Evolutionary conservation across 2,329 filamentous ascomycete genomes (phyloP).

Genomic region (Colletotrichum simmondsii): DNA sequence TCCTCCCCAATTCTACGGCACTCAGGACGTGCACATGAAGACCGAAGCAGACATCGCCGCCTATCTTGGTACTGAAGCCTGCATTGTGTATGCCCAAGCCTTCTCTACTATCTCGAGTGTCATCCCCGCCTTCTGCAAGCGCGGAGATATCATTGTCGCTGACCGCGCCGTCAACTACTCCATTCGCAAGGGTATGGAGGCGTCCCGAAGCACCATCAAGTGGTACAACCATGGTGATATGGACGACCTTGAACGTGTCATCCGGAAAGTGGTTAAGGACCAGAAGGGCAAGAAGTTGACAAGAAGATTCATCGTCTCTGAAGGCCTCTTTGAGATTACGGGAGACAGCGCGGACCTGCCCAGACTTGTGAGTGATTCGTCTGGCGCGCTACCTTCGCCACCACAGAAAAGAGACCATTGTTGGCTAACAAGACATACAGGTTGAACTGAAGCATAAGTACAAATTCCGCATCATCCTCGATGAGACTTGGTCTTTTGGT

Average conservation of each 20-base stretch:
- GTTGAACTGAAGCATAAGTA: constrained; percentile 93
- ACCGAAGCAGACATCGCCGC: constrained; percentile 93
- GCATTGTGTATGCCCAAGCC: constrained; percentile 95
- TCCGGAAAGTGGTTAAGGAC: constrained; percentile 88
- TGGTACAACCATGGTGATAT: constrained; percentile 98
- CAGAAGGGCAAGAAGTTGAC: constrained; percentile 90
- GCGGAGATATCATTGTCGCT: constrained; percentile 96
- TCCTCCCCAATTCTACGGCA: constrained; percentile 97
- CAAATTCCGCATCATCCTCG: constrained; percentile 97
- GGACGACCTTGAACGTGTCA: constrained; percentile 87
- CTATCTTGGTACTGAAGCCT: constrained; percentile 86
- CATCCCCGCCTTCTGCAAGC: constrained; percentile 96
- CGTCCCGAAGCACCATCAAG: constrained; percentile 87
- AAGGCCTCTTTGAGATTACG: constrained; percentile 91
- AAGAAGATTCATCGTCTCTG: constrained; percentile 93
- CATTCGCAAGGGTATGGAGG: constrained; percentile 93
- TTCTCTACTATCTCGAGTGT: constrained; percentile 98
- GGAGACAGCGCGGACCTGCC: constrained; percentile 89
- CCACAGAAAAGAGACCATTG: background rate
- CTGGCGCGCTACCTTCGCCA: background rate
- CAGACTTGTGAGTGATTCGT: constrained; percentile 72
- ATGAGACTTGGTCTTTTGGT: constrained; percentile 98
- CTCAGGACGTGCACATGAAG: constrained; percentile 98
- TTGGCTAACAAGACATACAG: constrained; percentile 26
- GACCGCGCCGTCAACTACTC: constrained; percentile 94